Percentiles rank a stretch among this genome's conserved stretches.
Conservation (phyloP, 805 yeast species). For the Metschnikowia shivogae region DNA sequence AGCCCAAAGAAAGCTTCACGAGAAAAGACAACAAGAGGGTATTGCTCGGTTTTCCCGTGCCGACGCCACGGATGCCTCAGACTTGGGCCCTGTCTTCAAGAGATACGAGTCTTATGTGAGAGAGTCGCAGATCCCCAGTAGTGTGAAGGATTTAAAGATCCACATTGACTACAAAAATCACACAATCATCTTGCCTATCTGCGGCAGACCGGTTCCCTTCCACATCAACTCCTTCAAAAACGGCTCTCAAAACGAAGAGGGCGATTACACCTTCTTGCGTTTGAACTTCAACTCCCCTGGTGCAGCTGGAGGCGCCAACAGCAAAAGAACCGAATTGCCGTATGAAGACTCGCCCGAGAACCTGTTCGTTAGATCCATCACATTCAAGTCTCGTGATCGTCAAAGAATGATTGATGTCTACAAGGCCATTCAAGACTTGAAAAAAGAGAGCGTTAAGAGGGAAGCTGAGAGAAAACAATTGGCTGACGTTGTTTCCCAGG, state of each 20-base stretch:
- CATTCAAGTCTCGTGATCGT: conserved; percentile 84
- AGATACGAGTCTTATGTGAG: conserved; percentile 92
- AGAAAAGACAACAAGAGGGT: conserved; percentile 83
- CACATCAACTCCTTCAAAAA: conserved; percentile 92
- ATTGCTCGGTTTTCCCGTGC: conserved; percentile 75
- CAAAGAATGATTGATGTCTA: conserved; percentile 88
- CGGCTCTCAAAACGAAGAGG: conserved; percentile 94
- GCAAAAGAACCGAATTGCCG: conserved; percentile 76
- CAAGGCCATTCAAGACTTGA: conserved; percentile 86
- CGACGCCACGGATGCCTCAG: conserved; percentile 62
- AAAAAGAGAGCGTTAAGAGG: conserved; percentile 84
- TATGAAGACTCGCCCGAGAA: conserved; percentile 86
- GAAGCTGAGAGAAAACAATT: conserved; percentile 87
- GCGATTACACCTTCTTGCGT: conserved; percentile 86
- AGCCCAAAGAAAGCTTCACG: conserved; percentile 79
- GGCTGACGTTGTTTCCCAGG: conserved; percentile 94
- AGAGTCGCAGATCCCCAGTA: conserved; percentile 84
- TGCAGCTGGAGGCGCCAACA: conserved; percentile 56
- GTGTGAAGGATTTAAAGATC: conserved; percentile 77
- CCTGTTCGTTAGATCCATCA: conserved; percentile 79
- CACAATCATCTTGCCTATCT: conserved; percentile 83
- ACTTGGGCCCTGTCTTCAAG: conserved; percentile 71
- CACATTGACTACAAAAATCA: conserved; percentile 86
- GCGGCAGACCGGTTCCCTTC: conserved; percentile 97
- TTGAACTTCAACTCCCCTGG: conserved; percentile 94